Conservation (phyloP, 2,329 filamentous ascomycete genomes). For the Neonectria ditissima region DNA sequence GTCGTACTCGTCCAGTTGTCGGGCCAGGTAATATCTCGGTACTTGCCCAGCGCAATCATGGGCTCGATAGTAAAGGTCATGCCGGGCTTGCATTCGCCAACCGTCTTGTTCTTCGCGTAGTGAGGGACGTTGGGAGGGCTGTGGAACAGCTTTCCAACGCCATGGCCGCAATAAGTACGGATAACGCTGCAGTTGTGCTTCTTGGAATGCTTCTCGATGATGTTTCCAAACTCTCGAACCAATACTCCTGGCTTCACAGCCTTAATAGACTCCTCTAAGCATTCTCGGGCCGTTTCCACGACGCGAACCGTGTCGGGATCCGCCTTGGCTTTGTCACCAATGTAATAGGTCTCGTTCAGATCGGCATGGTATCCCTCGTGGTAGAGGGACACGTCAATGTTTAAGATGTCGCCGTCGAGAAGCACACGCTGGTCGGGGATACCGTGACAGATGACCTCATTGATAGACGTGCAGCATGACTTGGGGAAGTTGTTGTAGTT, state of each 20-base stretch:
- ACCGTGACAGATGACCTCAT: slow-evolving; percentile 98
- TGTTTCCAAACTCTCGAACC: slow-evolving; percentile 92
- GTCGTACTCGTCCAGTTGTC: slow-evolving; percentile 99
- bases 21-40: slow-evolving; percentile 95
- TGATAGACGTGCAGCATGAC: slow-evolving; percentile 94
- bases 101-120: slow-evolving; percentile 98
- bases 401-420: slow-evolving; percentile 93
- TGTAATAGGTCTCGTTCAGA: slow-evolving; percentile 98
- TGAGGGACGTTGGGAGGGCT: slow-evolving; percentile 94
- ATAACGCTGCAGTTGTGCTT: slow-evolving; percentile 87
- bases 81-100: slow-evolving; percentile 91
- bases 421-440: slow-evolving; percentile 92
- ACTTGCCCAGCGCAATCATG: slow-evolving; percentile 94
- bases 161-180: slow-evolving; percentile 95
- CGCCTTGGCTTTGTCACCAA: slow-evolving; percentile 86
- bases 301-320: slow-evolving; percentile 91
- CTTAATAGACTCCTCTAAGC: slow-evolving; percentile 89
- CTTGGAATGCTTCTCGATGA: slow-evolving; percentile 96
- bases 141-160: slow-evolving; percentile 94
- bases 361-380: slow-evolving; percentile 96
- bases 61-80: slow-evolving; percentile 99
- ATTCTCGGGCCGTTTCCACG: slow-evolving; percentile 90
- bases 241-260: slow-evolving; percentile 92
- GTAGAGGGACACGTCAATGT: slow-evolving; percentile 95
- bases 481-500: slow-evolving; percentile 98